These are phyloP conservation scores for Nephelium lappaceum DNA, from an alignment of 345 rosid species.

Conservation along the genomic window DNA sequence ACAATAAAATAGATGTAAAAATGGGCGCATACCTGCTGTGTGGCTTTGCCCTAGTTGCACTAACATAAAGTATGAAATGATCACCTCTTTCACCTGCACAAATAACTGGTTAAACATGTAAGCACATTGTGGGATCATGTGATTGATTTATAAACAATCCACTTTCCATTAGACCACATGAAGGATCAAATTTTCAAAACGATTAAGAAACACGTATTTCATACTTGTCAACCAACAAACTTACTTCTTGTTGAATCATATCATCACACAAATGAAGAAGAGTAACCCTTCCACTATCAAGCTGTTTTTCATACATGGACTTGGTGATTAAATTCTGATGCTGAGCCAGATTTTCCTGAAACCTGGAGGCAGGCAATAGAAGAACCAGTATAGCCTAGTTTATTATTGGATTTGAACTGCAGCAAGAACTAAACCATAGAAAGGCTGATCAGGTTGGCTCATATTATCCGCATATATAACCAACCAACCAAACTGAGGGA, in stretches of 20 bases:
- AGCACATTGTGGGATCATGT: not conserved
- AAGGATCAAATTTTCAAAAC: too few relatives aligned
- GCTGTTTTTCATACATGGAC: constrained; percentile 75
- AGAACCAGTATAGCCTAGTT: not conserved
- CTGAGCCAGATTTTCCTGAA: constrained; percentile 61
- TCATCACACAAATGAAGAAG: constrained; percentile 85
- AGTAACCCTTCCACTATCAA: constrained; percentile 83
- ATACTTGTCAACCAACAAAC: not conserved
- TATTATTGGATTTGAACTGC: not conserved
- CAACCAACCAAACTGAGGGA: not conserved
- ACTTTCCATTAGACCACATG: not conserved
- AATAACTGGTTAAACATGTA: not conserved
- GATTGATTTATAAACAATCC: not conserved
- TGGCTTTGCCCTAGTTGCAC: constrained; percentile 62
- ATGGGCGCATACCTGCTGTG: constrained; percentile 33
- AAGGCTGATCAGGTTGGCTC: not conserved
- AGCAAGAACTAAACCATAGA: not conserved
- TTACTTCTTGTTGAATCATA: constrained; percentile 66
- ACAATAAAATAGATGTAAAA: constrained; percentile 9
- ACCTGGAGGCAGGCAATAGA: constrained; percentile 43
- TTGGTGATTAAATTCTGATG: constrained; percentile 77
- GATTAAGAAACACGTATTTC: not conserved
- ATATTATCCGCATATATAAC: not conserved
- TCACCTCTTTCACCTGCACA: constrained; percentile 82
- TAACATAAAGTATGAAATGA: constrained; percentile 64